Percentiles rank a stretch among this genome's conserved stretches.
These are phyloP conservation scores for Davidsoniella eucalypti DNA, from an alignment of 2,329 filamentous ascomycete genomes.

Conservation along the genomic window DNA sequence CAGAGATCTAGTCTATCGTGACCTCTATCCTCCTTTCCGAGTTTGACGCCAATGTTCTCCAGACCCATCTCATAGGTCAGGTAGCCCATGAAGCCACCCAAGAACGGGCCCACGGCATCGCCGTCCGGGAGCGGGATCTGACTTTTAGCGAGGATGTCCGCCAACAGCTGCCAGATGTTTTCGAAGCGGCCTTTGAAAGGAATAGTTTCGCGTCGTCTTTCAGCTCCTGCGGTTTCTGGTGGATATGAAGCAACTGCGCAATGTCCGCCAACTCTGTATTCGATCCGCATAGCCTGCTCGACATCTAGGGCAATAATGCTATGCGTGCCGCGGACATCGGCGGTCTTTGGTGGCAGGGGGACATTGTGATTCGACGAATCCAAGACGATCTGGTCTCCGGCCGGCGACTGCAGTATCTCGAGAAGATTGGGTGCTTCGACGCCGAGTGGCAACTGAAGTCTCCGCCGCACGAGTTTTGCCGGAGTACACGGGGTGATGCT, in stretches of 20 bases:
- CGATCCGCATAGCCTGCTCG: slow-evolving; percentile 36
- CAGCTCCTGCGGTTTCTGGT: neutral
- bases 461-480: neutral
- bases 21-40: slow-evolving; percentile 18
- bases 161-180: slow-evolving; percentile 34
- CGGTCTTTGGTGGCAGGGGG: slow-evolving; percentile 23
- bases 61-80: slow-evolving; percentile 74
- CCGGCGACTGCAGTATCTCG: slow-evolving; percentile 26
- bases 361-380: slow-evolving; percentile 35
- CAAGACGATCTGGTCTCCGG: slow-evolving; percentile 35
- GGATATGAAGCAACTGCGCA: slow-evolving; percentile 17
- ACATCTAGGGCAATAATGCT: slow-evolving; percentile 59
- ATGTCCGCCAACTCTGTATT: slow-evolving; percentile 36
- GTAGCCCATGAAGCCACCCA: slow-evolving; percentile 73
- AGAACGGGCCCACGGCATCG: slow-evolving; percentile 35
- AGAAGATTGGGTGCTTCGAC: slow-evolving; percentile 32
- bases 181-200: slow-evolving; percentile 16
- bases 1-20: slow-evolving; percentile 50
- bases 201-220: slow-evolving; percentile 16
- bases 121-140: slow-evolving; percentile 14
- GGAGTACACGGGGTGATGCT: neutral
- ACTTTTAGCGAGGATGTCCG: slow-evolving; percentile 25
- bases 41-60: slow-evolving; percentile 34
- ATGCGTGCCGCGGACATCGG: slow-evolving; percentile 41
- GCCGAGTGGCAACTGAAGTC: slow-evolving; percentile 14